phyloP scores from a whole-genome alignment of 495 filamentous ascomycete species.

The Articulospora tetracladia region DNA sequence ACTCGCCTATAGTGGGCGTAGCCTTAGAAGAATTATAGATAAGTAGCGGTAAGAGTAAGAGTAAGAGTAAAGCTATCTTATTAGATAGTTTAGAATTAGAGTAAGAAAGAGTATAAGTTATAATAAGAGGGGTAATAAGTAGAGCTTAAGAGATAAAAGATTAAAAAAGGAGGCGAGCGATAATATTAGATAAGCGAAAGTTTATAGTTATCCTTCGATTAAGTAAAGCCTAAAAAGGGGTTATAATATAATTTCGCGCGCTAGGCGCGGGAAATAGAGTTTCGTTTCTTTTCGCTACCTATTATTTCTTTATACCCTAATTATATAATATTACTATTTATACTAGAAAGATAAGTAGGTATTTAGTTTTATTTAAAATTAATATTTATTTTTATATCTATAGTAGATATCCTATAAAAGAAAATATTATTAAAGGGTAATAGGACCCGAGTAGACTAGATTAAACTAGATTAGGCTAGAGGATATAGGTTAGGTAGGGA shows the following conservation, averaged over 20 bases:
- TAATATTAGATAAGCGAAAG: neutral
- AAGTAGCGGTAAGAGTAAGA: too few relatives aligned
- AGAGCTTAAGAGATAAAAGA: too few relatives aligned
- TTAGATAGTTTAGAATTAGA: too few relatives aligned
- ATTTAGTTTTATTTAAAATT: neutral
- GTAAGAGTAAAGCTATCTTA: too few relatives aligned
- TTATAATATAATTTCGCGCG: neutral
- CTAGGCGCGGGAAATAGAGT: neutral
- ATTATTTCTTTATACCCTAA: neutral
- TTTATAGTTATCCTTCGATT: neutral
- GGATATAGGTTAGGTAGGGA: too few relatives aligned
- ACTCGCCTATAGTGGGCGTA: neutral
- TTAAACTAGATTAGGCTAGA: too few relatives aligned
- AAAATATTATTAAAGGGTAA: too few relatives aligned
- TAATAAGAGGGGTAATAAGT: too few relatives aligned
- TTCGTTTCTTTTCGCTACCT: neutral
- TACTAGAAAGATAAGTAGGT: too few relatives aligned
- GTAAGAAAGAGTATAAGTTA: too few relatives aligned
- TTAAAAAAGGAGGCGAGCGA: neutral
- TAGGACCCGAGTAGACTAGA: too few relatives aligned
- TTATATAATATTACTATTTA: neutral
- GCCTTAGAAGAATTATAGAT: neutral
- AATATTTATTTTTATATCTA: neutral
- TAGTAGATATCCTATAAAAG: too few relatives aligned
- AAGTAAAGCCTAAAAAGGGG: neutral